Evolutionary conservation across 2,329 filamentous ascomycete species (phyloP).

Genomic region (Fusarium sp.): DNA sequence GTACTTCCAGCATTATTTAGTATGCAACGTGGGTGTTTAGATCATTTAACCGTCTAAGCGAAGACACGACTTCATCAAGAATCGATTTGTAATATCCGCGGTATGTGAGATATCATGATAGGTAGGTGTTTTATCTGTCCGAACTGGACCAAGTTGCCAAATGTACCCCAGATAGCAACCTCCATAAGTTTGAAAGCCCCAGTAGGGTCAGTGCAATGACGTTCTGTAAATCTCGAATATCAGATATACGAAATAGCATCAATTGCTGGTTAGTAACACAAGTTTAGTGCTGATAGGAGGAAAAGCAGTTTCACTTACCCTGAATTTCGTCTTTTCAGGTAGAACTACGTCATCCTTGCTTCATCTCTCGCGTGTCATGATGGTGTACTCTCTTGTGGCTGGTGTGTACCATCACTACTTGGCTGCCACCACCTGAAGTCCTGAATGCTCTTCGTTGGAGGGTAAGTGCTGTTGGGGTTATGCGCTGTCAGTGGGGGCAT

Average conservation of each 20-base stretch:
- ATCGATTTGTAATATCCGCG: background rate
- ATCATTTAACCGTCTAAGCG: background rate
- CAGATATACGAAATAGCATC: slow-evolving; percentile 10
- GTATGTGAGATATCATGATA: background rate
- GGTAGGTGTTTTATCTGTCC: too few species aligned
- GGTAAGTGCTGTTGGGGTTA: background rate
- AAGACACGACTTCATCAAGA: background rate
- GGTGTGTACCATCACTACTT: slow-evolving; percentile 3
- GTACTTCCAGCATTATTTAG: background rate
- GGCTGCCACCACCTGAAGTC: background rate
- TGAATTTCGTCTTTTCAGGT: slow-evolving; percentile 1
- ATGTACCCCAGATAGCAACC: slow-evolving; percentile 19
- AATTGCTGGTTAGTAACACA: background rate
- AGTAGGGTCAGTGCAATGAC: slow-evolving; percentile 13
- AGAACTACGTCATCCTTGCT: slow-evolving; percentile 39
- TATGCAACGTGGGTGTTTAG: background rate
- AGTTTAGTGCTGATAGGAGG: background rate
- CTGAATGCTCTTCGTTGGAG: background rate
- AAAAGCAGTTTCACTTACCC: slow-evolving; percentile 12
- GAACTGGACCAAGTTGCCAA: slow-evolving; percentile 23
- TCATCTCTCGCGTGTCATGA: slow-evolving; percentile 38
- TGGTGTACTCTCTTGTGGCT: slow-evolving; percentile 3
- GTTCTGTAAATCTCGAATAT: background rate
- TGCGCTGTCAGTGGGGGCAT: slow-evolving; percentile 9
- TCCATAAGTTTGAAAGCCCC: slow-evolving; percentile 11